Percentiles rank a stretch among this genome's conserved stretches.
Conservation (phyloP, 768 basidiomycete species). For the Mycena venus region DNA sequence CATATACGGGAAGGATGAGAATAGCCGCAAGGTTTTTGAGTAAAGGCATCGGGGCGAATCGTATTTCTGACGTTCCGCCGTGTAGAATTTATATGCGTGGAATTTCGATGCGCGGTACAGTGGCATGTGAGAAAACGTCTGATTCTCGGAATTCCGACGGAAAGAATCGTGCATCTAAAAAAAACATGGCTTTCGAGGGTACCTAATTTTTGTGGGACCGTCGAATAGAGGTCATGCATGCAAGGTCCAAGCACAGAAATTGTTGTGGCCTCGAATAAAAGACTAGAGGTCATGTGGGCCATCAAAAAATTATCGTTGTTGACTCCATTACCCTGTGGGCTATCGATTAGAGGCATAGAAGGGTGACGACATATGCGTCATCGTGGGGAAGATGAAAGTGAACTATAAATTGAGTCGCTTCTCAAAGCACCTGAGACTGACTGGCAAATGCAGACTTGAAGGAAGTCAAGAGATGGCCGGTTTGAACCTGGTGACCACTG, state of each 20-base stretch:
- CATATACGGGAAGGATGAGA: no score
- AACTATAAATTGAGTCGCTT: background rate
- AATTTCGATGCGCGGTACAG: slow-evolving; percentile 4
- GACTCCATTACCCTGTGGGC: background rate
- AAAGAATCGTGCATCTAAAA: background rate
- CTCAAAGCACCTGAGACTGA: background rate
- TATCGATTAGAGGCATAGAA: background rate
- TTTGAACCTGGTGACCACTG: background rate
- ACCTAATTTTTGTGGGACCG: background rate
- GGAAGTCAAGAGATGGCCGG: background rate
- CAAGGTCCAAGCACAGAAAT: no score
- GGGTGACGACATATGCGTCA: background rate
- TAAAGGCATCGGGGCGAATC: background rate
- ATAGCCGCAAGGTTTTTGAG: background rate
- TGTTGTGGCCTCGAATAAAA: no score
- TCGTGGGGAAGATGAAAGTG: background rate
- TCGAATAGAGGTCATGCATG: no score
- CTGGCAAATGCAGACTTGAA: background rate
- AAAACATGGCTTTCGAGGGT: background rate
- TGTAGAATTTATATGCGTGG: background rate
- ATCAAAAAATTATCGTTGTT: background rate
- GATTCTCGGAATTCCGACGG: slow-evolving; percentile 7
- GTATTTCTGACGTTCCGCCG: slow-evolving; percentile 2
- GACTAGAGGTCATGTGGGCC: background rate
- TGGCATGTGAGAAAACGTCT: no score